Percentiles rank a stretch among this genome's conserved stretches.
phyloP scores from a whole-genome alignment of 305 asterid species.

The Ajuga reptans region DNA sequence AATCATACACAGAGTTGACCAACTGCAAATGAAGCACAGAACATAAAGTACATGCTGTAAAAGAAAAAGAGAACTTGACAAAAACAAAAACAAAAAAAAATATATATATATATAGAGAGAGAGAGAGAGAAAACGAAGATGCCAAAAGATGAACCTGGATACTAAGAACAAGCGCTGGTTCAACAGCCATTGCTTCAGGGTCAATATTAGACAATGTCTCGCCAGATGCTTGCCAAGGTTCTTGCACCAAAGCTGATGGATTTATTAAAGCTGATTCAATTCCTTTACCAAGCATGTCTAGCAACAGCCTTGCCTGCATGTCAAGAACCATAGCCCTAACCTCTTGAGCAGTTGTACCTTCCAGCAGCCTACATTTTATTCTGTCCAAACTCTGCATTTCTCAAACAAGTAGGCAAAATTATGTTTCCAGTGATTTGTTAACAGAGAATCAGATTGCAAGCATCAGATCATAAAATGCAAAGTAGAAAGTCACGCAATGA shows the following conservation, averaged over 20 bases:
- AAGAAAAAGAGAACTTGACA: background rate
- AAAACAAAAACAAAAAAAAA: background rate
- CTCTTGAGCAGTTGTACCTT: constrained; percentile 96
- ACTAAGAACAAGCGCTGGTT: constrained; percentile 72
- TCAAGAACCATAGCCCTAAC: constrained; percentile 99
- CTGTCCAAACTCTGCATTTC: constrained; percentile 85
- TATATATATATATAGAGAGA: too few species aligned
- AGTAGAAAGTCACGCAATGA: constrained; percentile 8
- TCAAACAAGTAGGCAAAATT: constrained; percentile 15
- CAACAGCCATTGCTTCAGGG: constrained; percentile 91
- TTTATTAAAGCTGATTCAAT: constrained; percentile 87
- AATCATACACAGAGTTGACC: constrained; percentile 22
- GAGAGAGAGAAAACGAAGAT: background rate
- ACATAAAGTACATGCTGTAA: background rate
- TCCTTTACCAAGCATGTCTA: constrained; percentile 99
- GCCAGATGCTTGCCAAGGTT: constrained; percentile 93
- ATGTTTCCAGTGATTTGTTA: background rate
- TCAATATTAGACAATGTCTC: constrained; percentile 67
- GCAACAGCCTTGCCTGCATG: constrained; percentile 93
- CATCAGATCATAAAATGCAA: constrained; percentile 11
- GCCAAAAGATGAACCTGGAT: constrained; percentile 59
- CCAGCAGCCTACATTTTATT: constrained; percentile 93
- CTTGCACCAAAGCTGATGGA: constrained; percentile 87
- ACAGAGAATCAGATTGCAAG: background rate
- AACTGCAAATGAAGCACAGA: constrained; percentile 13